These are phyloP conservation scores for Kazachstania africana DNA, from an alignment of 805 yeast genomes.

Conservation along the genomic window DNA sequence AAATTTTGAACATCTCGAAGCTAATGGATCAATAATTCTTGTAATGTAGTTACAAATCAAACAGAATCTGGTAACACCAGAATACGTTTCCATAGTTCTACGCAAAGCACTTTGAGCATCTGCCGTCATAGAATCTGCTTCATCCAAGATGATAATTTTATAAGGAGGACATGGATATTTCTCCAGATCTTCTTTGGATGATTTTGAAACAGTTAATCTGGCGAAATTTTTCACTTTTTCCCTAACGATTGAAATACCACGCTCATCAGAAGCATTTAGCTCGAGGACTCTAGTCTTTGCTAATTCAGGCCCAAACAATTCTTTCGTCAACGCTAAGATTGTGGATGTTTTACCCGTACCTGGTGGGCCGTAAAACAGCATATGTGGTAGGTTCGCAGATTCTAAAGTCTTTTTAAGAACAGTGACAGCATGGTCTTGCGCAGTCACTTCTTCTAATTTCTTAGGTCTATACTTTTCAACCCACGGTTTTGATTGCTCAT, in stretches of 20 bases:
- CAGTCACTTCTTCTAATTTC: conserved; percentile 72
- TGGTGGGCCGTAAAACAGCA: conserved; percentile 89
- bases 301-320: conserved; percentile 63
- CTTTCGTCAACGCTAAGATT: conserved; percentile 68
- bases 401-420: conserved; percentile 69
- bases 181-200: conserved; percentile 52
- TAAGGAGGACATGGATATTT: conserved; percentile 94
- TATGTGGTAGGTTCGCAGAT: conserved; percentile 80
- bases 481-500: conserved; percentile 53
- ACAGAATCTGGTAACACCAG: conserved; percentile 86
- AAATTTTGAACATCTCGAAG: conserved; percentile 92
- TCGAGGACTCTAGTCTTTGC: conserved; percentile 65
- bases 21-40: conserved; percentile 90
- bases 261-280: conserved; percentile 80
- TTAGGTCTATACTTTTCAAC: conserved; percentile 92
- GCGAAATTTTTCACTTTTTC: conserved; percentile 83
- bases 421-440: conserved; percentile 82
- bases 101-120: conserved; percentile 94
- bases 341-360: conserved; percentile 92
- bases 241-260: conserved; percentile 81
- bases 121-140: conserved; percentile 95
- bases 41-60: conserved; percentile 93
- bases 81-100: conserved; percentile 86
- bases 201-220: conserved; percentile 70
- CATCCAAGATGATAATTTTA: conserved; percentile 84